Conservation (phyloP, 306 rosid species). For the cucumber (Cucumis sativus) region Cucumber_9930_V3 NC_026655.2:30582501-30583000, state of each 20-base stretch:
- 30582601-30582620: background rate
- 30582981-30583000: background rate
- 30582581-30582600: background rate
- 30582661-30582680: background rate
- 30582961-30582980: background rate
- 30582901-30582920: slow-evolving; percentile 74
- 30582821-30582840: background rate
- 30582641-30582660: background rate
- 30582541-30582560: too few relatives aligned
- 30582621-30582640: background rate
- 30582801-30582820: background rate
- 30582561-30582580: too few relatives aligned
- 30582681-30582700: too few relatives aligned
- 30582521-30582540: too few relatives aligned
- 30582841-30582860: slow-evolving; percentile 10
- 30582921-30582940: slow-evolving; percentile 82
- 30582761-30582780: background rate
- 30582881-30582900: slow-evolving; percentile 74
- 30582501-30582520: too few relatives aligned
- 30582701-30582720: slow-evolving; percentile 1
- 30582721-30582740: slow-evolving; percentile 48
- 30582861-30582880: slow-evolving; percentile 83
- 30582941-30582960: slow-evolving; percentile 49
- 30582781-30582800: background rate
- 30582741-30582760: background rate